Evolutionary conservation across 139 green algal species (phyloP), one percentile per base, ranked within the genome.

Genomic region (Chlamydomonas applanata): DNA sequence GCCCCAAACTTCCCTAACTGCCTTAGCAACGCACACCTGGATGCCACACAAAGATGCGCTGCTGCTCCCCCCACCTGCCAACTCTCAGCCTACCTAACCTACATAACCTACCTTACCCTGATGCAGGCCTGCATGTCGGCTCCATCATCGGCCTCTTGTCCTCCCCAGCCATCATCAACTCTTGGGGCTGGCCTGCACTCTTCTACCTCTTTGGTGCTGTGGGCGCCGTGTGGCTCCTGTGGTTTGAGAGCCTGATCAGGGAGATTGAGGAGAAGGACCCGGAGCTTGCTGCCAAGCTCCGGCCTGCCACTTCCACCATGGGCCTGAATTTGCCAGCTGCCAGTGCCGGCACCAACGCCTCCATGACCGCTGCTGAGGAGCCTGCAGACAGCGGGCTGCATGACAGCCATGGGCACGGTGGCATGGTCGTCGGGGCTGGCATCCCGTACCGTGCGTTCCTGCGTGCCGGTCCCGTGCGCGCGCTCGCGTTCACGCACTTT

Each of bases 101-200:
- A n/a, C n/a, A n/a, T n/a, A n/a, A n/a, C n/a, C n/a, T n/a, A n/a
- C n/a, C n/a, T n/a, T n/a, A n/a, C n/a, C n/a, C n/a, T n/a, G n/a
- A n/a, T n/a, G n/a, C n/a, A n/a, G 96, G 95, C 13, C 89, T 99
- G 64, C 94, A 99, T 76, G 84, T 97, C 4, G 96, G 96, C 53
- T 89, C 68, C 72, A 89, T 98, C 61, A 36, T 94, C 16, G 93
- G 94, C 25, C 84, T 98, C 40, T 61, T 96, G 20, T 74, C 90
- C 0, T 89, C 90, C 52, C 93, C 91, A 0, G 24, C 76, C 17
- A 76, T 93, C 19, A 96, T 98, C 35, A 72, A 91, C 52, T 44
- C 32, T 20, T 89, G 92, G 22, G 91, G 91, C 49, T 98, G 94
- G 94, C 75, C 84, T 29, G 75, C 82, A 1, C 86, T 98, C 25